A percentile compares a stretch with the other conserved stretches of the same genome.
phyloP scores from a whole-genome alignment of 2,329 filamentous ascomycete species.

The Cadophora luteo-olivacea region DNA sequence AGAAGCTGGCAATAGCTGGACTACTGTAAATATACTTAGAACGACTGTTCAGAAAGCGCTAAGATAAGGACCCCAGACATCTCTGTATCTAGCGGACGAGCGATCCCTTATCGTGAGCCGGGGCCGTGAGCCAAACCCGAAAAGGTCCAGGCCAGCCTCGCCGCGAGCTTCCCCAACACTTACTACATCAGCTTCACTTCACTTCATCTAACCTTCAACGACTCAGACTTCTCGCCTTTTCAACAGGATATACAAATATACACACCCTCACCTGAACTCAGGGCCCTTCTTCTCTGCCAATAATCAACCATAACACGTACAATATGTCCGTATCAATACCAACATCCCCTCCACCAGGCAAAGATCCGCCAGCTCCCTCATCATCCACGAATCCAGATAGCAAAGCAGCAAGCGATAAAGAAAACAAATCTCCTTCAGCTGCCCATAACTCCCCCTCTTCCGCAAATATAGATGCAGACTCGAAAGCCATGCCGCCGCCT shows the following conservation, averaged over 20 bases:
- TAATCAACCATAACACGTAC: neutral
- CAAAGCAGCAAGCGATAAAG: neutral
- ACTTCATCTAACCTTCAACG: neutral
- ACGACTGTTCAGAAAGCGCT: neutral
- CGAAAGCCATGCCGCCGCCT: conserved; percentile 20
- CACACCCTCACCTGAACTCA: neutral
- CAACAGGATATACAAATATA: neutral
- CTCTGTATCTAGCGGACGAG: too few species aligned
- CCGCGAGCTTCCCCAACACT: conserved; percentile 1
- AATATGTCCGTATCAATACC: conserved; percentile 30
- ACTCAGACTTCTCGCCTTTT: neutral
- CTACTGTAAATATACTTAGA: too few species aligned
- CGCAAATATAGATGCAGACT: neutral
- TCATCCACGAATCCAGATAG: neutral
- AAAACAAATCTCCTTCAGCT: neutral
- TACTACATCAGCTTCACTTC: neutral
- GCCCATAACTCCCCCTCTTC: neutral
- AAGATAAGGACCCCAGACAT: conserved; percentile 9
- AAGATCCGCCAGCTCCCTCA: conserved; percentile 28
- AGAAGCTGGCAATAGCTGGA: too few species aligned
- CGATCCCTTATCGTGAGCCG: conserved; percentile 11
- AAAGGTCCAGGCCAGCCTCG: conserved; percentile 18
- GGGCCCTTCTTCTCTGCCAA: too few species aligned
- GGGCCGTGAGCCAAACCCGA: neutral
- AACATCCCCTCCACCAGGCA: conserved; percentile 28